Base-by-base conservation (phyloP, 1,284 basidiomycete species). In the Papiliotrema fonsecae region DNA sequence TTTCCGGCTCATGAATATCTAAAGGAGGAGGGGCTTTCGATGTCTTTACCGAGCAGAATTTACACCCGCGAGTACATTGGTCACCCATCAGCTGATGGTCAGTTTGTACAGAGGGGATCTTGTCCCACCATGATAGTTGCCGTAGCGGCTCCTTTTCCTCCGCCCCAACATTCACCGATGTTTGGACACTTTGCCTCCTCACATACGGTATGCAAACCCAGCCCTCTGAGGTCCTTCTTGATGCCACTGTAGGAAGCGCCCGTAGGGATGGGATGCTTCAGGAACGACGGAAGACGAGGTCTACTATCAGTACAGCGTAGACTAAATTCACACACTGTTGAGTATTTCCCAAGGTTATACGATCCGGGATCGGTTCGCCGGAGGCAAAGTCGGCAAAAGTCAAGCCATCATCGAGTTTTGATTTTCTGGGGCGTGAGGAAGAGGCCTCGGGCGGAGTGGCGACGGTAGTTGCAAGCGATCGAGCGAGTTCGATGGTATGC, bases 171-270 rank as follows among this genome's bases (percentile, higher is more conserved):
- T 66, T 98, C 94, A 26, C 94, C 96, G 50, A 98, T 97, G 67
- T 99, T 99, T 1, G 96, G 96, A 78, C 96, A 99, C 53, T 93
- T 82, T 24, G 96, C 96, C 74, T 99, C 96, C 73, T 99, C 96
- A 65, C 96, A 99, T 1, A 99, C 96, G 0, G 96, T 99, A 65
- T 94, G 90, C 42, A 99, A 77, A 9, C 83, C 82, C 0, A 99
- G 80, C 1, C 92, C 93, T 48, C 96, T 80, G 19, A 99, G 78
- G 70, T 99, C 96, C 61, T 87, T 87, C 80, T 96, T 97, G 63
- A 99, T 97, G 61, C 83, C 88, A 53, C 83, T 86, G 72, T 87
- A 98, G 11, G 90, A 91, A 25, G 79, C 77, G 24, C 93, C 91
- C 0, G 86, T 89, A 0, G 96, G 94, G 58, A 93, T 91, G 27